Evolutionary conservation across 352 stramenopile species (phyloP).

Genomic region (Globisporangium lucens): DNA sequence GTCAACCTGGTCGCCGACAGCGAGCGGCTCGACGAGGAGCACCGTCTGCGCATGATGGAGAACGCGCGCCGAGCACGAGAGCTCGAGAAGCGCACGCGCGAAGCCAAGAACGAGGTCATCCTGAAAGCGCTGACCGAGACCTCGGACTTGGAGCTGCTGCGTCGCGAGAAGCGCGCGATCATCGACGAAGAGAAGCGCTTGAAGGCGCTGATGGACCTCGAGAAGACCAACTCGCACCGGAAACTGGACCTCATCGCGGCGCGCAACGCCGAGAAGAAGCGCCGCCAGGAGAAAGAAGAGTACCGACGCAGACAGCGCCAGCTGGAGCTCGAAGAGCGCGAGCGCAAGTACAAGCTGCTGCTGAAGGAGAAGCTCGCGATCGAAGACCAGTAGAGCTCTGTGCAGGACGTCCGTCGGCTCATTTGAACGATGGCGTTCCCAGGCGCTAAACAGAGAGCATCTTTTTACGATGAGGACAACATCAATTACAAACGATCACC

Average conservation of each 20-base stretch:
- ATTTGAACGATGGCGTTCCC: not conserved
- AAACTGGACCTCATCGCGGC: slow-evolving; percentile 91
- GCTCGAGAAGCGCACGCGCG: slow-evolving; percentile 70
- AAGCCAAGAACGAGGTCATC: slow-evolving; percentile 93
- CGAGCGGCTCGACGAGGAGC: slow-evolving; percentile 90
- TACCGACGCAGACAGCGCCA: slow-evolving; percentile 69
- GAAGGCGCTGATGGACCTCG: slow-evolving; percentile 91
- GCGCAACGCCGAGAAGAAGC: slow-evolving; percentile 88
- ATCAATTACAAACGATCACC: slow-evolving; percentile 16
- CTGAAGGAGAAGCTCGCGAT: slow-evolving; percentile 83
- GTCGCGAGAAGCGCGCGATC: slow-evolving; percentile 93
- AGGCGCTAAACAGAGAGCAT: not conserved
- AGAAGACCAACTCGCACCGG: slow-evolving; percentile 91
- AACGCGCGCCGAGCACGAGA: slow-evolving; percentile 56
- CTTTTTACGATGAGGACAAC: not conserved
- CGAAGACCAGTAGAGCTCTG: slow-evolving; percentile 24
- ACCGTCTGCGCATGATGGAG: slow-evolving; percentile 79
- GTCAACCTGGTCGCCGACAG: slow-evolving; percentile 94
- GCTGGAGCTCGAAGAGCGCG: slow-evolving; percentile 58
- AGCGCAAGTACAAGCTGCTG: slow-evolving; percentile 65
- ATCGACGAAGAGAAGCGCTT: slow-evolving; percentile 93
- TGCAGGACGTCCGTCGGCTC: not conserved
- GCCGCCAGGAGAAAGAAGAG: slow-evolving; percentile 87
- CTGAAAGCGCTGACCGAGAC: slow-evolving; percentile 88
- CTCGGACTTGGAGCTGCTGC: slow-evolving; percentile 89